Conservation (phyloP, 129 eudicot species). For the Artemisia tridentata region DNA sequence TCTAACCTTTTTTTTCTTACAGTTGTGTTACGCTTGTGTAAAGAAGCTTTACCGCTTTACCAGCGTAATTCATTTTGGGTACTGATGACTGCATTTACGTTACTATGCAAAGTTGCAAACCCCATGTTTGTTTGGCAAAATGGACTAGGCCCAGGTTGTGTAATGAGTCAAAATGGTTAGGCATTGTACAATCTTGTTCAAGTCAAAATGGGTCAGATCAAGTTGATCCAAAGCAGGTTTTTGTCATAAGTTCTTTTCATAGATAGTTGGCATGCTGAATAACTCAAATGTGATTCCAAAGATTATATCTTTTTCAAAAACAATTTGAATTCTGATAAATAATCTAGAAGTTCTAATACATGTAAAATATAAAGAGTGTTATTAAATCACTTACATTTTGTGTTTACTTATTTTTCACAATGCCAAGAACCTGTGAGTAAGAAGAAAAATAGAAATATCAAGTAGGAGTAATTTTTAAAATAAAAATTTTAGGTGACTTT, state of each 20-base stretch:
- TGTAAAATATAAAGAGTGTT: no score
- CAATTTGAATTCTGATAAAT: no score
- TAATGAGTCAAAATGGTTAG: neutral
- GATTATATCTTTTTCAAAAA: neutral
- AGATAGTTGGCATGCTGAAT: neutral
- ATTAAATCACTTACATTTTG: no score
- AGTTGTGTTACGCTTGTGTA: neutral
- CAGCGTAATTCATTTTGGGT: neutral
- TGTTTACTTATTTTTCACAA: no score
- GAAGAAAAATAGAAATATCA: neutral
- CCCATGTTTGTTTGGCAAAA: neutral
- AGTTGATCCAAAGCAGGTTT: neutral
- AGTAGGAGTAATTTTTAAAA: neutral
- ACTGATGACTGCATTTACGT: neutral
- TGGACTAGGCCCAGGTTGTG: neutral
- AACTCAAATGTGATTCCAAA: neutral
- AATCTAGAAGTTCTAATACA: no score
- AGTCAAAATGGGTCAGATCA: neutral
- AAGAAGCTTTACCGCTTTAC: neutral
- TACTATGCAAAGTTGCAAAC: no score
- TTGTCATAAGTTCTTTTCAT: neutral
- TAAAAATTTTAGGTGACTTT: neutral
- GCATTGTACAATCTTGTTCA: neutral
- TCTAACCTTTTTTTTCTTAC: neutral
- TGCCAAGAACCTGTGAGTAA: no score